phyloP scores from a whole-genome alignment of 306 rosid genomes.

The Cucumis melo region DNA sequence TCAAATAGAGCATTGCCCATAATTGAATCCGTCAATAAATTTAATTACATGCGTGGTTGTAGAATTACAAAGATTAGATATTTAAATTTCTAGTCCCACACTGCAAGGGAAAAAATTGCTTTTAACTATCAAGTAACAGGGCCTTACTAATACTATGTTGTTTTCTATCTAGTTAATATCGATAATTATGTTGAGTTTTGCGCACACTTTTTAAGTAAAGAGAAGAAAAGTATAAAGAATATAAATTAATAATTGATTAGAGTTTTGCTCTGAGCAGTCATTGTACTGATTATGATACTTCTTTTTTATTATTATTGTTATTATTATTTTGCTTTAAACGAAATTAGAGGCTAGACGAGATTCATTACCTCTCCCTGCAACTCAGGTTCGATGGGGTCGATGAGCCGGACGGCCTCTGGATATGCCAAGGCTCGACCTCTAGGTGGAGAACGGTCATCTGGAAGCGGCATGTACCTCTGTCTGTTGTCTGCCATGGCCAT shows the following conservation, averaged over 20 bases:
- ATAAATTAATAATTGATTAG: not conserved
- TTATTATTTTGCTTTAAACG: not conserved
- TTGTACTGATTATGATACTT: not conserved
- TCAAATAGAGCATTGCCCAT: too few relatives aligned
- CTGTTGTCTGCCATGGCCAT: constrained; percentile 66
- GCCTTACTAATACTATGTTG: too few relatives aligned
- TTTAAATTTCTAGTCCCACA: too few relatives aligned
- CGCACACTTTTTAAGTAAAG: not conserved
- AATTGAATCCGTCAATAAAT: too few relatives aligned
- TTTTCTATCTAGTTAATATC: too few relatives aligned
- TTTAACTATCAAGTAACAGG: too few relatives aligned
- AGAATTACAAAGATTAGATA: too few relatives aligned
- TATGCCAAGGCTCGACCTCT: constrained; percentile 46
- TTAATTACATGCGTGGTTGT: too few relatives aligned
- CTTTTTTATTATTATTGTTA: too few relatives aligned
- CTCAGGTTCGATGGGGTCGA: constrained; percentile 57
- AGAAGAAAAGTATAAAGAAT: not conserved
- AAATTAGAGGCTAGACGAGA: not conserved
- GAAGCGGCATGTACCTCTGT: constrained; percentile 78
- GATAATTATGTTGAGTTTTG: not conserved
- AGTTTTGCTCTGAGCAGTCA: not conserved
- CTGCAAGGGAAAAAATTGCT: too few relatives aligned
- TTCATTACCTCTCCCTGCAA: constrained; percentile 51
- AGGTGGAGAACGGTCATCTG: constrained; percentile 48
- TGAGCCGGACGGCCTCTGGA: constrained; percentile 71